phyloP scores from a whole-genome alignment of 148 eudicot species.

The Fallopia convolvulus region DNA sequence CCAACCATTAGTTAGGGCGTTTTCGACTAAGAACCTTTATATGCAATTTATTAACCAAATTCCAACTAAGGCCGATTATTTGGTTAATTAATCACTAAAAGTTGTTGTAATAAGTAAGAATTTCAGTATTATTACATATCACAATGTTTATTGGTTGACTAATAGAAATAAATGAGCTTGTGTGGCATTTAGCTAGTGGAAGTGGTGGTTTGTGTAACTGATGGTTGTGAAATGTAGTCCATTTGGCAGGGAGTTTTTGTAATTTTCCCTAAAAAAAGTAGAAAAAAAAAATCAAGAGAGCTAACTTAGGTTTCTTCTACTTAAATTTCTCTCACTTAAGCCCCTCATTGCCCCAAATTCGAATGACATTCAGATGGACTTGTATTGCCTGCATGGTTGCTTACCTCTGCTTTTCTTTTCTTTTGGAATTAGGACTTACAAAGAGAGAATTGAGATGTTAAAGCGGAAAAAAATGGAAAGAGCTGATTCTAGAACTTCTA shows the following conservation, averaged over 20 bases:
- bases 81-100: neutral
- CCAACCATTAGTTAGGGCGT: neutral
- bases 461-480: slow-evolving; percentile 73
- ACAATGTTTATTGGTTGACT: neutral
- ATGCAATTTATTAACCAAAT: neutral
- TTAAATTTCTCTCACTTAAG: neutral
- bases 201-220: neutral
- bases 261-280: neutral
- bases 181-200: neutral
- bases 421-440: slow-evolving; percentile 34
- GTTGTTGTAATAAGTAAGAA: neutral
- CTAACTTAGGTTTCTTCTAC: neutral
- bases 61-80: neutral
- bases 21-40: neutral
- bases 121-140: neutral
- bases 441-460: slow-evolving; percentile 63
- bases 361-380: neutral
- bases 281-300: neutral
- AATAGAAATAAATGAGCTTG: neutral
- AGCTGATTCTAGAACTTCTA: slow-evolving; percentile 45
- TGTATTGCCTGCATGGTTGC: neutral
- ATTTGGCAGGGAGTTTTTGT: neutral
- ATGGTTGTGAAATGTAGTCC: neutral
- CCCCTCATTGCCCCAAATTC: neutral
- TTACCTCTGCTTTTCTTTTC: neutral